phyloP scores from a whole-genome alignment of 2,329 filamentous ascomycete genomes.

The Neocatenulostroma microsporum region DNA sequence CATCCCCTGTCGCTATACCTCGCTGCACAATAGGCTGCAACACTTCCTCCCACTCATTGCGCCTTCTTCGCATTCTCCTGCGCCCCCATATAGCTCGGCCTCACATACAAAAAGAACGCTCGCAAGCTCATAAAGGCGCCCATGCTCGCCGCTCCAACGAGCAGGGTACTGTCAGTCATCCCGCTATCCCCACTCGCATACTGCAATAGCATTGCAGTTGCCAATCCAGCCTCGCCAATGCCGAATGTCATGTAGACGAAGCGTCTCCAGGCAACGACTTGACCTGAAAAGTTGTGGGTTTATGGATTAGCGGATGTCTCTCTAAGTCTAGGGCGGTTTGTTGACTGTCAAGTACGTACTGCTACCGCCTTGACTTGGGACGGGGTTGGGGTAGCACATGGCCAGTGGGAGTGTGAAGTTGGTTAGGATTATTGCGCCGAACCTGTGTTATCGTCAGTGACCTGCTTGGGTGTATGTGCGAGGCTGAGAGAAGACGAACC shows the following conservation, averaged over 20 bases:
- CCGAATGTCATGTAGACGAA: constrained; percentile 20
- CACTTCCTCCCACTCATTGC: no score
- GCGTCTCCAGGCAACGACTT: constrained; percentile 14
- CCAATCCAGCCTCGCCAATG: constrained; percentile 18
- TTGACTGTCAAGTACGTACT: no score
- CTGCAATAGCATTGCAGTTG: constrained; percentile 17
- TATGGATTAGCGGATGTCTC: no score
- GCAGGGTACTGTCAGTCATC: constrained; percentile 13
- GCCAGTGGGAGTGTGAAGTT: constrained; percentile 21
- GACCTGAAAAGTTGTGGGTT: no score
- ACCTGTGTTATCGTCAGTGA: constrained; percentile 6
- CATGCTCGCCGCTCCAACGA: constrained; percentile 10
- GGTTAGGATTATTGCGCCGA: constrained; percentile 17
- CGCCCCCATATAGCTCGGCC: constrained; percentile 18
- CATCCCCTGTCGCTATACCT: no score
- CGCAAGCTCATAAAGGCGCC: constrained; percentile 12
- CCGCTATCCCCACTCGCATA: constrained; percentile 15
- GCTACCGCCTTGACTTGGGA: constrained; percentile 6
- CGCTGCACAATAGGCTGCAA: no score
- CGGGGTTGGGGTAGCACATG: constrained; percentile 21
- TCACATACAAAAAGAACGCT: constrained; percentile 16
- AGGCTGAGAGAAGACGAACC: constrained; percentile 5
- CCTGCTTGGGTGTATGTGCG: no score
- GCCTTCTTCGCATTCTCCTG: constrained; percentile 17
- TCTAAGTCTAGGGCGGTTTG: no score